Base-by-base conservation (phyloP, 2,329 filamentous ascomycete genomes). In the Clathrospora elynae region DNA sequence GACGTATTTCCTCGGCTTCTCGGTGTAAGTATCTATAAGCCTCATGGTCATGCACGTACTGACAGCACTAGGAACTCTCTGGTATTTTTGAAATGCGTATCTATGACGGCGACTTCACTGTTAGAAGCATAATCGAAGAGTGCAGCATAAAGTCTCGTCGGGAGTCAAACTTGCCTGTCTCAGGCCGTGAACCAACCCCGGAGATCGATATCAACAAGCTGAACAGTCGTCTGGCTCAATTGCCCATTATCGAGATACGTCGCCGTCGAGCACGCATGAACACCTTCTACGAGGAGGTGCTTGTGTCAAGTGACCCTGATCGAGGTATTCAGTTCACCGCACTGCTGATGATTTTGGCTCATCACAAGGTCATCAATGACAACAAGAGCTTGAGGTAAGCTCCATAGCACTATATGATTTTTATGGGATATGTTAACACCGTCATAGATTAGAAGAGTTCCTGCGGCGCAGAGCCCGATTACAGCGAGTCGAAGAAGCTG, bases 341-440 rank as follows among this genome's bases (percentile, higher is more conserved):
- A 5, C 86, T 96, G 14, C 78, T 99, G 36, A 93, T 99, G 87
- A 95, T 95, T 48, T 78, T 99, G 43, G 92, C 95, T 22, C 93
- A 99, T 71, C 95, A 99, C 78, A 99, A 97, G 63, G 90, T 99
- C 63, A 99, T 99, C 68, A 96, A 86, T 57, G 93, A 99, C 71
- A 96, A 87, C 75, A 96, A 96, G 78, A 96, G 90, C 71, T 75
- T 99, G 64, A 86, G 81, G 85, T 88, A 74, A 66, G 56, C 46
- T 14, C 13, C 6, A 22, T 12, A 11, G n/a, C 10, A 3, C n/a
- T 18, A 23, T 12, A 4, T 11, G 13, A 1, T 12, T 28, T 24
- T 24, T 35, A 10, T 20, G 28, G 29, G 7, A 4, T 4, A 18
- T n/a, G 25, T 25, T 47, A 31, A 46, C 36, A 34, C 13, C 35